Conservation (phyloP, 495 filamentous ascomycete species). For the Daldinia vernicosa region DNA sequence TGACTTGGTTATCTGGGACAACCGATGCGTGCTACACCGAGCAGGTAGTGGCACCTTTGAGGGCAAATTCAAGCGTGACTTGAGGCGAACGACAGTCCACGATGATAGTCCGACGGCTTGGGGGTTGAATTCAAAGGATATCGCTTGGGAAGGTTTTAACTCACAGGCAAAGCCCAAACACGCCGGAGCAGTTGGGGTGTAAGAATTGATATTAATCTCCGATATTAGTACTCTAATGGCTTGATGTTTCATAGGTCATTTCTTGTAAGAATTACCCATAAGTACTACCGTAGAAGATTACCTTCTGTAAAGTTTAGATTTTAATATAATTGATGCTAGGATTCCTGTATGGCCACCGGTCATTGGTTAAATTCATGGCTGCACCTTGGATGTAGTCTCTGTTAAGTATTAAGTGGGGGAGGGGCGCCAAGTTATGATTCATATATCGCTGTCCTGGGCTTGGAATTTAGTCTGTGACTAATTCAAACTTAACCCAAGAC, state of each 20-base stretch:
- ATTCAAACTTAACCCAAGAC: not conserved
- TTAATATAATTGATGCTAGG: not conserved
- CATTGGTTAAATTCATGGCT: not conserved
- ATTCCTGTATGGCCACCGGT: not conserved
- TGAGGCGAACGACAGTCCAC: constrained; percentile 65
- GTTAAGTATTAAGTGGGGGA: constrained; percentile 1
- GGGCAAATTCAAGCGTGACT: constrained; percentile 60
- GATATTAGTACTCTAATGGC: no score
- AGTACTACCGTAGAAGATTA: no score
- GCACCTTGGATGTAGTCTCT: not conserved
- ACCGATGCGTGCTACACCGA: constrained; percentile 64
- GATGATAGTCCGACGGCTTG: constrained; percentile 55
- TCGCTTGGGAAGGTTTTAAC: constrained; percentile 36
- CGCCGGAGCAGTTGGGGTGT: constrained; percentile 30
- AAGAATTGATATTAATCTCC: not conserved
- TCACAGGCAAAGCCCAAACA: constrained; percentile 29
- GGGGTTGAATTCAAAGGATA: constrained; percentile 52
- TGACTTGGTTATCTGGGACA: constrained; percentile 70
- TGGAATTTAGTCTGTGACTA: not conserved
- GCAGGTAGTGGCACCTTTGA: constrained; percentile 61
- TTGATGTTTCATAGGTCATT: no score
- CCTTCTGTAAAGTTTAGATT: not conserved
- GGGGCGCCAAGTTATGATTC: not conserved
- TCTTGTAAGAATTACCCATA: no score
- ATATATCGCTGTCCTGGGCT: not conserved